Evolutionary conservation across 805 yeast species (phyloP).

Genomic region (Cyberlindnera americana): DNA sequence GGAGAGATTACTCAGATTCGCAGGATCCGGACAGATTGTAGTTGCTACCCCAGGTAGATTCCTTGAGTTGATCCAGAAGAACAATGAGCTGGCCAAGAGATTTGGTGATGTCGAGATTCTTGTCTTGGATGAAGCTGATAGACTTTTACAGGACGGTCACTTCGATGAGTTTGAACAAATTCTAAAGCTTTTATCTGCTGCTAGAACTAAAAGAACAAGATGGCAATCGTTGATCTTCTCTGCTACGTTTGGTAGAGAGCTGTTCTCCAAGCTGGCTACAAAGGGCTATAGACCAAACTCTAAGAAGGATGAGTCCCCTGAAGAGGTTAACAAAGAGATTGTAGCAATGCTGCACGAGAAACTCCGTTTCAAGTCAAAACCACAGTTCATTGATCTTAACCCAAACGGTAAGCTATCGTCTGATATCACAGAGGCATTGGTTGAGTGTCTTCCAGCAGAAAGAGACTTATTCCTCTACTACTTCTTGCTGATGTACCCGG

Average conservation of each 20-base stretch:
- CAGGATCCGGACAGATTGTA: conserved; percentile 66
- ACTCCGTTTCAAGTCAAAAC: conserved; percentile 67
- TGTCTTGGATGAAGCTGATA: conserved; percentile 94
- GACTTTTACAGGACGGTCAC: conserved; percentile 92
- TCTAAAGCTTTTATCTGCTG: conserved; percentile 56
- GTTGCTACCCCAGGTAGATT: conserved; percentile 97
- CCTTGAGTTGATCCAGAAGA: conserved; percentile 72
- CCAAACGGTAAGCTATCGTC: conserved; percentile 79
- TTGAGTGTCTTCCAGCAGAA: conserved; percentile 88
- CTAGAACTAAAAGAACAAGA: conserved; percentile 41
- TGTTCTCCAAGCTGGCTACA: conserved; percentile 69
- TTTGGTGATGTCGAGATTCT: conserved; percentile 44
- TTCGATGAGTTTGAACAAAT: conserved; percentile 88
- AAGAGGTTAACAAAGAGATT: conserved; percentile 51
- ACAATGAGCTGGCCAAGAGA: conserved; percentile 38
- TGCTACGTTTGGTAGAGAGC: conserved; percentile 84
- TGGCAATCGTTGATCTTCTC: conserved; percentile 93
- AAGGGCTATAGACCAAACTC: conserved; percentile 29
- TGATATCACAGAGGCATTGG: conserved; percentile 75
- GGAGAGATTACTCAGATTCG: conserved; percentile 65
- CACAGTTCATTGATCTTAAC: conserved; percentile 76
- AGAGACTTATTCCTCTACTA: conserved; percentile 89
- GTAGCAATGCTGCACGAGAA: conserved; percentile 62
- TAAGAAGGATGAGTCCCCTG: conserved; percentile 26
- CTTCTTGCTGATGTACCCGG: conserved; percentile 81